Evolutionary conservation across 2,329 filamentous ascomycete genomes (phyloP), one percentile per base, ranked within the genome.

Genomic region (Trichoderma hamatum): DNA sequence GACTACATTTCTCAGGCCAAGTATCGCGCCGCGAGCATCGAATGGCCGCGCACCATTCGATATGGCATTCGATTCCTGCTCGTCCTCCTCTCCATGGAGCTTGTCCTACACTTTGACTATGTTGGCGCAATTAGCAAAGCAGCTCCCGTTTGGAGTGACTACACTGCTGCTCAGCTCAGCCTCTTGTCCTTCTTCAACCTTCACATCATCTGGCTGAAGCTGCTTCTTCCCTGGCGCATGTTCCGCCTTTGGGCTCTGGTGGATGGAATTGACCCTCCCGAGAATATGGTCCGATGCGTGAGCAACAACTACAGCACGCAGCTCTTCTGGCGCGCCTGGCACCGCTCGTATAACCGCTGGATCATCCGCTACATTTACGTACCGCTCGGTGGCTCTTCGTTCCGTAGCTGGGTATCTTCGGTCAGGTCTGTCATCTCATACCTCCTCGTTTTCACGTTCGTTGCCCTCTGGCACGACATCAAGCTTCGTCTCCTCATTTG

Each of bases 281-380:
- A 99, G 82, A 99, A 99, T 82, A 97, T 99, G 93, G 88, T 97
- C 67, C 92, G 96, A 73, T 99, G 96, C 80, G 93, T 97, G 81
- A 94, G 90, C 76, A 89, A 99, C 83, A 98, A 98, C 79, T 97
- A 94, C 83, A 94, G 91, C 72, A 91, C 93, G 0, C 86, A 94
- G 51, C 90, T 90, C 24, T 99, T 99, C 82, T 99, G 96, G 96
- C 92, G 96, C 71, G 90, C 89, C 36, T 99, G 96, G 96, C 96
- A 99, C 81, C 90, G 94, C 64, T 93, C 89, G 72, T 98, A 93
- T 84, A 98, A 98, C 82, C 91, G 94, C 73, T 99, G 94, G 94
- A 87, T 96, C 69, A 86, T 98, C 62, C 90, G 96, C 28, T 99
- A 99, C 81, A 89, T 99, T 72, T 99, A 96, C 80, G 86, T 98